Evolutionary conservation across 352 stramenopile species (phyloP), one percentile per base, ranked within the genome.

Genomic region (Phytophthora lateralis): DNA sequence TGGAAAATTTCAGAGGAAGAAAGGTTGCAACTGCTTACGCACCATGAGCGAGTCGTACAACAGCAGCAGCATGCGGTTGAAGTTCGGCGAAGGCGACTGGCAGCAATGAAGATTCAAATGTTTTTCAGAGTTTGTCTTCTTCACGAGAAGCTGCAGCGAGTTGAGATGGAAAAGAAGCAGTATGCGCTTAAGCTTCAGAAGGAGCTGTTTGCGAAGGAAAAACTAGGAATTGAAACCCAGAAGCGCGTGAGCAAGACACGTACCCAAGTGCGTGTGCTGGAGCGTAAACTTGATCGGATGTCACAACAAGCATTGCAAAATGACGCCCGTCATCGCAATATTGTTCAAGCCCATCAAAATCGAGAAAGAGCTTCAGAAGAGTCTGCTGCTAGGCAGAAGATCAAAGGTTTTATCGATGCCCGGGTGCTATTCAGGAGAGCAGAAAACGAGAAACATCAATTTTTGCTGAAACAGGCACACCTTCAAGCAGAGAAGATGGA

Each of bases 1-100:
- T 90, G 78, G 74, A 63, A 75, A 7, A 14, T 26, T 12, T 48
- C 76, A 0, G 76, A 85, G 38, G 2, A 47, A 0, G 76, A 82
- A 38, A 49, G 66, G 42, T 9, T 53, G 4, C 18, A 59, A 20
- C 27, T 85, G 17, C 34, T 76, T 20, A 48, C 38, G 0, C 64
- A 74, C 18, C 69, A 80, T 12, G 59, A 72, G 17, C 71, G 58
- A 8, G 41, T 76, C 14, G 44, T 82, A 2, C 52, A 65, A 17
- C 67, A 73, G 18, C 63, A 77, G 8, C 64, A 81, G 8, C 59
- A 64, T 26, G 29, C 62, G 6, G 42, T 66, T 29, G 65, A 71
- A 2, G 38, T 54, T 21, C 66, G 73, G 21, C 63, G 62, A 30
- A 64, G 55, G 51, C 34, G 54, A 15, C 27, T 77, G 6, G 76